Base-by-base conservation (phyloP, 768 basidiomycete species). In the Neoboletus magnificus region DNA sequence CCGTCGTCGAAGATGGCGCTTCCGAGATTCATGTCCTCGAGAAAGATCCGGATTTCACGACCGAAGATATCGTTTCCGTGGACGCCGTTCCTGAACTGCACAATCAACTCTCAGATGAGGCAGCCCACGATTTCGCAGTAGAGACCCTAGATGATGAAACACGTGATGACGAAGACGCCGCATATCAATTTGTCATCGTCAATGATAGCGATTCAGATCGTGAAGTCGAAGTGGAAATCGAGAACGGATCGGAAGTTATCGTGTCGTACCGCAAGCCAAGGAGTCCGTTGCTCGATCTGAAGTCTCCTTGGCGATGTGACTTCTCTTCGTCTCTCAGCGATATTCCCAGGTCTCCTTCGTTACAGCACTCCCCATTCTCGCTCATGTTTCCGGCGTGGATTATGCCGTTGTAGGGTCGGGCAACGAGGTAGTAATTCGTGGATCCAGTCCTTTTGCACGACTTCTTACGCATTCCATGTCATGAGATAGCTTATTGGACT, bases 351-450 rank as follows among this genome's bases (percentile, higher is more conserved):
- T 59, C 63, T 5, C 62, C 65, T n/a, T 45, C 35, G 8, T 29
- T 49, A 9, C 45, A 48, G 16, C 44, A 40, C 32, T 40, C 59
- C 5, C 48, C 60, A 0, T 30, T 62, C 29, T 56, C 61, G 20
- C 53, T 55, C 41, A 30, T 64, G 55, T 62, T 66, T 49, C 47
- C 66, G 30, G 58, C 66, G 3, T 60, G 54, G 54, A 51, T 66
- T 52, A 55, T 50, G 11, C 60, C 58, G 18, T 32, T 66, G 30
- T 45, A 45, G 39, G 53, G 36, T 7, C 43, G 48, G 48, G 50
- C 35, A 27, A 39, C 25, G 33, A 54, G 43, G 57, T 9, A 11
- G 20, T 23, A 9, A 15, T 20, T 20, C 6, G 10, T 5, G 18
- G 37, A 18, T n/a, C n/a, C n/a, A 18, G 1, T 11, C 37, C 9